Evolutionary conservation across 176 grass and related monocot species (phyloP).

Genomic region (Elaeis guineensis): DNA sequence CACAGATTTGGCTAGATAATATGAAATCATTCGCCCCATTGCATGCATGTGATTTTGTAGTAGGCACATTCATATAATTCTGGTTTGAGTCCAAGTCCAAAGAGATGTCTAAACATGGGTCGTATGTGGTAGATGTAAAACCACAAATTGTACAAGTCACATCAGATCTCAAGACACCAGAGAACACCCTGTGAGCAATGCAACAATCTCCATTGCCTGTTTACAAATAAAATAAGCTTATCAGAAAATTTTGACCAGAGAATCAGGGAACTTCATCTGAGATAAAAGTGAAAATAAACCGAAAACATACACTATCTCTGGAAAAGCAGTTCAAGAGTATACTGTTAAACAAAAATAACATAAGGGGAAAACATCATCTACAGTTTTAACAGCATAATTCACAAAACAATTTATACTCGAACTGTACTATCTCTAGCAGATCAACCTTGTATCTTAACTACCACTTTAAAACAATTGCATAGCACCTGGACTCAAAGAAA

Average conservation of each 20-base stretch:
- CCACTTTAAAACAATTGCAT: too few relatives aligned
- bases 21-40: conserved; percentile 37
- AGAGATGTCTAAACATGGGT: conserved; percentile 90
- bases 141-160: conserved; percentile 94
- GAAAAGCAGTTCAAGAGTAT: too few relatives aligned
- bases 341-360: too few relatives aligned
- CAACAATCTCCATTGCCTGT: conserved; percentile 85
- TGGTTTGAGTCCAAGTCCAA: conserved; percentile 60
- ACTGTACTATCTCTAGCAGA: too few relatives aligned
- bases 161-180: conserved; percentile 90
- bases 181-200: conserved; percentile 92
- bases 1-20: conserved; percentile 19
- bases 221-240: conserved; percentile 3
- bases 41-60: conserved; percentile 32
- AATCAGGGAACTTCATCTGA: neutral
- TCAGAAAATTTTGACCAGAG: conserved; percentile 11
- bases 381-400: too few relatives aligned
- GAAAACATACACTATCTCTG: too few relatives aligned
- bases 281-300: too few relatives aligned
- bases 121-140: conserved; percentile 95
- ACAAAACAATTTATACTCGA: too few relatives aligned
- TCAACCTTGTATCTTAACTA: too few relatives aligned
- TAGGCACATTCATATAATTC: conserved; percentile 20
- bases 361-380: too few relatives aligned
- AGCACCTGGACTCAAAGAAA: too few relatives aligned